Percentiles rank a stretch among this genome's conserved stretches.
Evolutionary conservation across 805 yeast species (phyloP).

Genomic region (Candida nemodendra): DNA sequence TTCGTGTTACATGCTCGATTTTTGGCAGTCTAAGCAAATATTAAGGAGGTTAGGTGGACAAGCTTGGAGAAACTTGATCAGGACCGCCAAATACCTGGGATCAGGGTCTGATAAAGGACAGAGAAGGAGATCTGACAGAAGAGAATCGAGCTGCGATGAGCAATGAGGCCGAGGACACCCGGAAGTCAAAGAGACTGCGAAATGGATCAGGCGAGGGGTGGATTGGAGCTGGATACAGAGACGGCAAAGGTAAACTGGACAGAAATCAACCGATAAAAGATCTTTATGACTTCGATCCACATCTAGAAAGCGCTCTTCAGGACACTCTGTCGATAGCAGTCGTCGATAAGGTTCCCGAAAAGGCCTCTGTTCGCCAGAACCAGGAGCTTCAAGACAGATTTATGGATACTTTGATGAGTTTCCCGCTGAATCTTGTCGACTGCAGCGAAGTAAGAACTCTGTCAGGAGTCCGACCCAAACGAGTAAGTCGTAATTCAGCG

Average conservation of each 20-base stretch:
- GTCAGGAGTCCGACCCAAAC: conserved; percentile 4
- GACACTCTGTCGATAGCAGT: conserved; percentile 24
- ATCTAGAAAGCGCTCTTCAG: conserved; percentile 23
- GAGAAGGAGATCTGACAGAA: no score
- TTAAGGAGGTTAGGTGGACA: no score
- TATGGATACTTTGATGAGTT: conserved; percentile 11
- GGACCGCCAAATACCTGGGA: no score
- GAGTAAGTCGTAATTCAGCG: conserved; percentile 1
- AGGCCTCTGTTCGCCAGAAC: conserved; percentile 13
- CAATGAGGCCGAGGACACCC: background rate
- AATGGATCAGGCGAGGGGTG: background rate
- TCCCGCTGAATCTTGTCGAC: conserved; percentile 19
- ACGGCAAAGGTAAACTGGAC: background rate
- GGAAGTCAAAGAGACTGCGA: background rate
- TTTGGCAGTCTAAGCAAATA: no score
- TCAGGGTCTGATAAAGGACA: no score
- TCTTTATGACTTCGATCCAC: conserved; percentile 38
- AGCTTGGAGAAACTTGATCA: no score
- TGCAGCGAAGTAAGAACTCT: conserved; percentile 10
- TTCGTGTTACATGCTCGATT: no score
- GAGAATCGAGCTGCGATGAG: no score
- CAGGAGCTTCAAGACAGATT: conserved; percentile 17
- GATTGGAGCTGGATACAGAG: background rate
- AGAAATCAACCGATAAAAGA: conserved; percentile 16
- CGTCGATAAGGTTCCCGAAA: conserved; percentile 8